phyloP scores from a whole-genome alignment of 768 basidiomycete species.

The Mycena rosella region DNA sequence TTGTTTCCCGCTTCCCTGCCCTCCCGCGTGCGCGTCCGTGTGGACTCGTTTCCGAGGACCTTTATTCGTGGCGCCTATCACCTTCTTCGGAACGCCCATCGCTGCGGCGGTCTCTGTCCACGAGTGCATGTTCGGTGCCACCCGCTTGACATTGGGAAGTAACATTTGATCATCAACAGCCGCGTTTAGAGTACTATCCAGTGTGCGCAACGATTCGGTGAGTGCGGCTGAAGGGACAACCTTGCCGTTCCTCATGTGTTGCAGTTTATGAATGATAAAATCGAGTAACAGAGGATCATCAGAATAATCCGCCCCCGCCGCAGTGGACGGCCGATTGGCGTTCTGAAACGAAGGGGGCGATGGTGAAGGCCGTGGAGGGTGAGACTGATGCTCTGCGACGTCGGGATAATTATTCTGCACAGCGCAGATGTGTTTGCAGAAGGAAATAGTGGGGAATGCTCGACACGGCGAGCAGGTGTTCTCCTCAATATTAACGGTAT shows the following conservation, averaged over 20 bases:
- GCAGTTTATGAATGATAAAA: neutral
- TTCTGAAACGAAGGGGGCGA: no score
- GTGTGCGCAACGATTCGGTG: neutral
- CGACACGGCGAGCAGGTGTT: slow-evolving; percentile 21
- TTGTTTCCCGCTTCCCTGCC: slow-evolving; percentile 2
- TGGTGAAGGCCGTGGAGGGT: neutral
- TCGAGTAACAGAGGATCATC: neutral
- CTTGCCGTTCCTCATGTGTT: neutral
- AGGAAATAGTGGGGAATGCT: slow-evolving; percentile 23
- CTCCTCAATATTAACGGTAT: slow-evolving; percentile 16
- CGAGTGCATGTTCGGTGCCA: neutral
- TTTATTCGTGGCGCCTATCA: no score
- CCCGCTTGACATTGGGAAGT: neutral
- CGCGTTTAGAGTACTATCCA: neutral
- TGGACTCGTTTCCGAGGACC: neutral
- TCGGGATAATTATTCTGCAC: slow-evolving; percentile 23
- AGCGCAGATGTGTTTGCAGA: slow-evolving; percentile 34
- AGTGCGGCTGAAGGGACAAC: neutral
- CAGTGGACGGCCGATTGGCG: slow-evolving; percentile 2
- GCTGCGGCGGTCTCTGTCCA: neutral
- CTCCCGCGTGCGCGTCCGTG: neutral
- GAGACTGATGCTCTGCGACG: neutral
- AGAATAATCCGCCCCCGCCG: no score
- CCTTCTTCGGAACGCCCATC: neutral
- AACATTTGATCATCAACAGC: neutral